A percentile compares a stretch with the other conserved stretches of the same genome.
These are phyloP conservation scores for Chimonanthus praecox DNA, from an alignment of 164 flowering plant species.

Conservation along the genomic window DNA sequence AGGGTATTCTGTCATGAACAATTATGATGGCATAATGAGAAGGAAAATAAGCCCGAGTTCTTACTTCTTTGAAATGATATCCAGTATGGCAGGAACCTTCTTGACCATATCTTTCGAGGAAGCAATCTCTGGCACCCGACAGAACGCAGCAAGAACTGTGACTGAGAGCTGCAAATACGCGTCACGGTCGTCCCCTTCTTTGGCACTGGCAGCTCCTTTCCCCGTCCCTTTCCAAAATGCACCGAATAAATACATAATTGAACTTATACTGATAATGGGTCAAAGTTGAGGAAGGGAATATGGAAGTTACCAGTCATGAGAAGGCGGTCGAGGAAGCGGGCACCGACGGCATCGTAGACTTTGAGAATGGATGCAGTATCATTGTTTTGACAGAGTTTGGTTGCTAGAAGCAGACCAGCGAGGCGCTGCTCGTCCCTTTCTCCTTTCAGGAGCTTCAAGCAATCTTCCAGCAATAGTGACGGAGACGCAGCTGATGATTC, in stretches of 20 bases:
- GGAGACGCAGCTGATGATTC: slow-evolving; percentile 1
- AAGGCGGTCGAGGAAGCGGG: slow-evolving; percentile 73
- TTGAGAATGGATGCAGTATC: slow-evolving; percentile 48
- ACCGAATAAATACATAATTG: no score
- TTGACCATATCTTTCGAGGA: slow-evolving; percentile 65
- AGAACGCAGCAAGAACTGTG: slow-evolving; percentile 66
- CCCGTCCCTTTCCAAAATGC: slow-evolving; percentile 47
- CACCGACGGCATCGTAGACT: slow-evolving; percentile 70
- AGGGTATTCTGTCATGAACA: no score
- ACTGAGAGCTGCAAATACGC: slow-evolving; percentile 76
- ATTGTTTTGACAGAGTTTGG: slow-evolving; percentile 59
- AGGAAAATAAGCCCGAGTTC: slow-evolving; percentile 3
- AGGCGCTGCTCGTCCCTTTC: slow-evolving; percentile 86
- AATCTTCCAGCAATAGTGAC: slow-evolving; percentile 52
- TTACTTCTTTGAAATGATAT: slow-evolving; percentile 44
- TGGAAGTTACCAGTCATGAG: slow-evolving; percentile 59
- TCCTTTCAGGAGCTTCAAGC: slow-evolving; percentile 77
- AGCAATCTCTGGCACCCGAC: slow-evolving; percentile 83
- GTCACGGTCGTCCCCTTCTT: slow-evolving; percentile 40
- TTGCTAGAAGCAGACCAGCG: slow-evolving; percentile 81
- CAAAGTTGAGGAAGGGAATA: background rate
- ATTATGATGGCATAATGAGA: no score
- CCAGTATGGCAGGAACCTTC: slow-evolving; percentile 61
- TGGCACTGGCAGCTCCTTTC: slow-evolving; percentile 32
- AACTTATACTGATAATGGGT: background rate